phyloP scores from a whole-genome alignment of 495 filamentous ascomycete species.

The Penicillium coffeae region DNA sequence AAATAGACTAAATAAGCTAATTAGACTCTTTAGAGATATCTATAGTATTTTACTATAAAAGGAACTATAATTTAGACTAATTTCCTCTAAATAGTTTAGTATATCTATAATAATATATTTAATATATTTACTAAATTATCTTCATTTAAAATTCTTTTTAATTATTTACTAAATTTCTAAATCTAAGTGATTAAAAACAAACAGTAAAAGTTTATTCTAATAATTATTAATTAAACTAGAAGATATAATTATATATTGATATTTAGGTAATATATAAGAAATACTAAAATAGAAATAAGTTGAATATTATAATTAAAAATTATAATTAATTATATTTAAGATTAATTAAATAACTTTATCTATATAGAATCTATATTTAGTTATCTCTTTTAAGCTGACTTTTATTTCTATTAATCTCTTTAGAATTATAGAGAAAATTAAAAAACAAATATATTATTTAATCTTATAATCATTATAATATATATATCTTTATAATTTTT shows the following conservation, averaged over 20 bases:
- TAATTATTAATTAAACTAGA: background rate
- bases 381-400: background rate
- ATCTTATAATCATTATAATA: too few species aligned
- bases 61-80: constrained; percentile 5
- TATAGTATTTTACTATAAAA: constrained; percentile 1
- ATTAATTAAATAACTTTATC: background rate
- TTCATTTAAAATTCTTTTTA: background rate
- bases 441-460: background rate
- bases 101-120: background rate
- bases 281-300: background rate
- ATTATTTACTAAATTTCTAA: background rate
- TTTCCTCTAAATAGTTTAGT: background rate
- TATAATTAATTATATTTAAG: background rate
- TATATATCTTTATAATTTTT: too few species aligned
- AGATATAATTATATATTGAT: background rate
- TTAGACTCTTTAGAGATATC: constrained; percentile 1
- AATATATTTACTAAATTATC: background rate
- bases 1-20: background rate
- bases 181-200: background rate
- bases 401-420: background rate
- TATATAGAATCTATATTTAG: background rate
- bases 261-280: background rate
- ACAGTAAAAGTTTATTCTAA: background rate
- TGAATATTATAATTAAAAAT: background rate
- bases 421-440: background rate